Conservation (phyloP, 1,284 basidiomycete species). For the Coniophora puteana region DNA sequence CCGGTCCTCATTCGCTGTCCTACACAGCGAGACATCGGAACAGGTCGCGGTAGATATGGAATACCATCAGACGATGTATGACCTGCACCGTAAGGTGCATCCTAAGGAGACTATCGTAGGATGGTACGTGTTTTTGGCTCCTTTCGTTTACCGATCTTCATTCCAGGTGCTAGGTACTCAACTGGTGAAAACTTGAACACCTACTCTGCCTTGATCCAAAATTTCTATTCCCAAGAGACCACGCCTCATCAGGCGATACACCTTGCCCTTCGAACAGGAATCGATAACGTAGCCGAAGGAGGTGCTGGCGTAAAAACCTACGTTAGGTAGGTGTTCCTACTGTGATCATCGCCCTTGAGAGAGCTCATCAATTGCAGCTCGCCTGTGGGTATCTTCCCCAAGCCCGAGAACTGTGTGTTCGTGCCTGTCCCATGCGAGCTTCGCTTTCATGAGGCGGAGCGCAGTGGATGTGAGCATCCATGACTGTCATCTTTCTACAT, state of each 20-base stretch:
- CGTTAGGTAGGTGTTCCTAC: slow-evolving; percentile 57
- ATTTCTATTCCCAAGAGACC: slow-evolving; percentile 95
- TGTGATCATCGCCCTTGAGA: slow-evolving; percentile 8
- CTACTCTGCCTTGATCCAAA: slow-evolving; percentile 97
- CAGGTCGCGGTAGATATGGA: slow-evolving; percentile 96
- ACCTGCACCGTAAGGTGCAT: slow-evolving; percentile 82
- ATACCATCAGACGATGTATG: slow-evolving; percentile 92
- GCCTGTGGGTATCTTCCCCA: slow-evolving; percentile 81
- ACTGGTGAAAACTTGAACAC: slow-evolving; percentile 90
- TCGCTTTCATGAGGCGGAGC: slow-evolving; percentile 78
- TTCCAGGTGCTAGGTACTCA: slow-evolving; percentile 70
- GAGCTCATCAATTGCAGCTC: slow-evolving; percentile 44
- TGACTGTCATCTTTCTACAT: slow-evolving; percentile 1
- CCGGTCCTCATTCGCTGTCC: slow-evolving; percentile 81
- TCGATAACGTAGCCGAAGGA: slow-evolving; percentile 64
- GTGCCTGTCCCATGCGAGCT: slow-evolving; percentile 83
- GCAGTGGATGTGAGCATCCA: slow-evolving; percentile 73
- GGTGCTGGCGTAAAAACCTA: slow-evolving; percentile 86
- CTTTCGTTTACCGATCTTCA: slow-evolving; percentile 2
- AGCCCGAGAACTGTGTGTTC: slow-evolving; percentile 91
- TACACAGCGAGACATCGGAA: slow-evolving; percentile 89
- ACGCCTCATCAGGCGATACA: slow-evolving; percentile 89
- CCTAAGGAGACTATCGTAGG: slow-evolving; percentile 88
- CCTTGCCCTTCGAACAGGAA: slow-evolving; percentile 87
- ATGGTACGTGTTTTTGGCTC: slow-evolving; percentile 53